phyloP scores from a whole-genome alignment of 2,329 filamentous ascomycete species.

The Colletotrichum nymphaeae region DNA sequence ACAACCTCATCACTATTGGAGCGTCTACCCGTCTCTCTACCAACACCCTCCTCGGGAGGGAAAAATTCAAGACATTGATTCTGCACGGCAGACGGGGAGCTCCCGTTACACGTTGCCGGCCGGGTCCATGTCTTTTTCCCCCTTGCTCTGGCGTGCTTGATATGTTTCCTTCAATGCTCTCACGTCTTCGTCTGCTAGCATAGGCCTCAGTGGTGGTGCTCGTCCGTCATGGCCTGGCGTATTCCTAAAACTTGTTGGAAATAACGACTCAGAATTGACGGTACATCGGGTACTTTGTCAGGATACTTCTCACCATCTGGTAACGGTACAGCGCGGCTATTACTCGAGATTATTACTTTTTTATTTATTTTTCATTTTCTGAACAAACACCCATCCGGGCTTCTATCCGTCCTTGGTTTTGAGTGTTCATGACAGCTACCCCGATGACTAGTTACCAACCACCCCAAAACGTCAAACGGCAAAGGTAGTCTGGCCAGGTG shows the following conservation, averaged over 20 bases:
- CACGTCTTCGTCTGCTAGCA: neutral
- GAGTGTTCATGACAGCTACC: neutral
- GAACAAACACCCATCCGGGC: neutral
- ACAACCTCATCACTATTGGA: constrained; percentile 16
- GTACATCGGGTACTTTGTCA: constrained; percentile 14
- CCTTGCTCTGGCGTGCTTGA: neutral
- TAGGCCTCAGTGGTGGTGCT: neutral
- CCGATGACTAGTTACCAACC: neutral
- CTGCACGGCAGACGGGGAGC: neutral
- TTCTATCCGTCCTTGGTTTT: constrained; percentile 18
- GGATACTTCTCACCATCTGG: constrained; percentile 12
- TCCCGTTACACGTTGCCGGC: constrained; percentile 17
- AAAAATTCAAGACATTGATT: constrained; percentile 3
- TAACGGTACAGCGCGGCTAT: neutral
- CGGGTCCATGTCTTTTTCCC: neutral
- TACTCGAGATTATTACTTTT: neutral
- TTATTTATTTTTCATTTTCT: neutral
- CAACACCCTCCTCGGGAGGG: neutral
- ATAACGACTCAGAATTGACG: neutral
- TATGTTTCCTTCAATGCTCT: neutral
- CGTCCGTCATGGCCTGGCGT: constrained; percentile 5
- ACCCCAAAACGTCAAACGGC: neutral
- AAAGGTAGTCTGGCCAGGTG: neutral
- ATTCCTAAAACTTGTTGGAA: neutral
- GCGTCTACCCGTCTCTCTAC: constrained; percentile 6